phyloP scores from a whole-genome alignment of 495 filamentous ascomycete species.

The Halenospora varia region DNA sequence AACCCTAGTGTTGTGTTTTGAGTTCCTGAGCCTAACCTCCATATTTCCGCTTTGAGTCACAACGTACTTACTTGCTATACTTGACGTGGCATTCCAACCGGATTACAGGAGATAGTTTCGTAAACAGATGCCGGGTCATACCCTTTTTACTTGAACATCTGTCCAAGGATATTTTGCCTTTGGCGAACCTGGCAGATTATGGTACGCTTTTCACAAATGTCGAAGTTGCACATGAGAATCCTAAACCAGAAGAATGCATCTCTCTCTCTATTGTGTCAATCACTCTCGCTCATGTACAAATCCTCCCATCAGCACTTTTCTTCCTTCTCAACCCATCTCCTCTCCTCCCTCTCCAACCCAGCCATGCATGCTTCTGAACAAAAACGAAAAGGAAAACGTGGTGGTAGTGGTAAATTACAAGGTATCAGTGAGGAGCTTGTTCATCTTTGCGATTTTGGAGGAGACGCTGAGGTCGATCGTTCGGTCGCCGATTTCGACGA shows the following conservation, averaged over 20 bases:
- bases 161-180: too few species aligned
- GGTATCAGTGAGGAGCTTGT: slow-evolving; percentile 95
- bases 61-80: too few species aligned
- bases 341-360: background rate
- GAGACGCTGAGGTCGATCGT: slow-evolving; percentile 97
- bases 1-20: too few species aligned
- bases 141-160: too few species aligned
- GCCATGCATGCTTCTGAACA: background rate
- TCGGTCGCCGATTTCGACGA: slow-evolving; percentile 96
- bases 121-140: too few species aligned
- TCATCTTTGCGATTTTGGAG: slow-evolving; percentile 92
- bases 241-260: slow-evolving; percentile 8
- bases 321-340: background rate
- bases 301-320: background rate
- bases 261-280: slow-evolving; percentile 16
- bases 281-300: slow-evolving; percentile 15
- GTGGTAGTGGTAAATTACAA: slow-evolving; percentile 59
- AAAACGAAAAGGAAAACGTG: slow-evolving; percentile 1
- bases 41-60: too few species aligned
- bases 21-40: too few species aligned
- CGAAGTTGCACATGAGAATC: too few species aligned
- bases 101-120: too few species aligned
- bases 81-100: too few species aligned
- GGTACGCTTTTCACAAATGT: too few species aligned
- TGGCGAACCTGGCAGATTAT: too few species aligned